These are phyloP conservation scores for Perilla frutescens DNA, from an alignment of 257 asterid genomes.

Conservation along the genomic window DNA sequence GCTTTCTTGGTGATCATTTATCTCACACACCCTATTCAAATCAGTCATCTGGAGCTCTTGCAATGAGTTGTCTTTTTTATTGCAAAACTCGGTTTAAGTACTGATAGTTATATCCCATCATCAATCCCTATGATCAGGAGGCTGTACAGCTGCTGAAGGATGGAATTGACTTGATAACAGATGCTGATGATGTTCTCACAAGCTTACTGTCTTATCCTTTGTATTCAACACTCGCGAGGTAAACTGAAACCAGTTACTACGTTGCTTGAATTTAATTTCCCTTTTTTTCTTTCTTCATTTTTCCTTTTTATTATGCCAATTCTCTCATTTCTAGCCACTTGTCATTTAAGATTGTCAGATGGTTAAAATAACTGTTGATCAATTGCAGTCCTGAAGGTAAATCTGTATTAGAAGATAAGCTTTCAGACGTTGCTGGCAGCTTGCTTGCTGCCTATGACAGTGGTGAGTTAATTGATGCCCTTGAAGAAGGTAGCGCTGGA, in stretches of 20 bases:
- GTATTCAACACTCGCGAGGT: constrained; percentile 70
- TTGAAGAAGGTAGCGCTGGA: constrained; percentile 79
- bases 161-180: constrained; percentile 80
- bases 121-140: constrained; percentile 60
- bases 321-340: constrained; percentile 18
- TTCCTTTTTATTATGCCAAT: background rate
- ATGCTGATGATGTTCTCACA: constrained; percentile 74
- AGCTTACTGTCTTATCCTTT: constrained; percentile 81
- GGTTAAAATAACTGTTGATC: background rate
- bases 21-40: constrained; percentile 14
- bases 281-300: too few relatives aligned
- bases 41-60: constrained; percentile 18
- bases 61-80: constrained; percentile 14
- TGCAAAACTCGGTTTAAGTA: constrained; percentile 9
- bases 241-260: constrained; percentile 38
- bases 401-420: constrained; percentile 69
- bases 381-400: constrained; percentile 77
- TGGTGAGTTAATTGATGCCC: constrained; percentile 72
- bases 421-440: constrained; percentile 76
- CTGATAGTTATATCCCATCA: constrained; percentile 11
- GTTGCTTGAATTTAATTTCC: constrained; percentile 15
- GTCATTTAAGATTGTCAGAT: constrained; percentile 2
- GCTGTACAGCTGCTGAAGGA: constrained; percentile 87
- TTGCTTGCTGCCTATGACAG: constrained; percentile 76
- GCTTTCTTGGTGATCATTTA: constrained; percentile 19